Evolutionary conservation across 495 filamentous ascomycete genomes (phyloP).

Genomic region (Oleoguttula mirabilis): DNA sequence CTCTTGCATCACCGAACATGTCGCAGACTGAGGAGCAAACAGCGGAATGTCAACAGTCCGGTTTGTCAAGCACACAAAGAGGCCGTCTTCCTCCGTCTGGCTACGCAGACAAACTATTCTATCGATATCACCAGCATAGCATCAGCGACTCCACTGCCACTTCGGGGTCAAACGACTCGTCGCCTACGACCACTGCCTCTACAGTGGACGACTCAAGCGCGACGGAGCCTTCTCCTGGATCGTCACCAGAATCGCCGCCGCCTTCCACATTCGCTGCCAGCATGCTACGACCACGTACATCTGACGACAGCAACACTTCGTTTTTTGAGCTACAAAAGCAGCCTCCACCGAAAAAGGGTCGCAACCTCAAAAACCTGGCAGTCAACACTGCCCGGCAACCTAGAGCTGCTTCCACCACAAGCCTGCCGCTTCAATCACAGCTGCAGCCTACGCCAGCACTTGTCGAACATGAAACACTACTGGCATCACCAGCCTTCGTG

Average conservation of each 20-base stretch:
- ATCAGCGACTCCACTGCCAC: slow-evolving; percentile 11
- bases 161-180: slow-evolving; percentile 82
- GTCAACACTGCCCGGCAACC: slow-evolving; percentile 56
- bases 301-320: slow-evolving; percentile 13
- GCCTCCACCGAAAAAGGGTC: slow-evolving; percentile 59
- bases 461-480: slow-evolving; percentile 44
- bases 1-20: slow-evolving; percentile 12
- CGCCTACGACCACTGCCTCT: slow-evolving; percentile 89
- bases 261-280: slow-evolving; percentile 15
- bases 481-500: slow-evolving; percentile 70
- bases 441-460: background rate
- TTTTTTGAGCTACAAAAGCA: slow-evolving; percentile 35
- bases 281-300: slow-evolving; percentile 17
- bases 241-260: slow-evolving; percentile 40
- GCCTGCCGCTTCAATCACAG: slow-evolving; percentile 6
- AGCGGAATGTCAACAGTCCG: background rate
- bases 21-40: slow-evolving; percentile 5
- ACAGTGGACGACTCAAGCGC: slow-evolving; percentile 79
- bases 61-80: background rate
- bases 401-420: slow-evolving; percentile 28
- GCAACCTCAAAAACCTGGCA: slow-evolving; percentile 89
- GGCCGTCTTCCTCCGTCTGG: background rate
- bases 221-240: slow-evolving; percentile 82
- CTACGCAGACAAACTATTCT: slow-evolving; percentile 10
- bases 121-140: slow-evolving; percentile 15